Conservation (phyloP, 2,329 filamentous ascomycete species). For the Hypoxylon sp. region DNA sequence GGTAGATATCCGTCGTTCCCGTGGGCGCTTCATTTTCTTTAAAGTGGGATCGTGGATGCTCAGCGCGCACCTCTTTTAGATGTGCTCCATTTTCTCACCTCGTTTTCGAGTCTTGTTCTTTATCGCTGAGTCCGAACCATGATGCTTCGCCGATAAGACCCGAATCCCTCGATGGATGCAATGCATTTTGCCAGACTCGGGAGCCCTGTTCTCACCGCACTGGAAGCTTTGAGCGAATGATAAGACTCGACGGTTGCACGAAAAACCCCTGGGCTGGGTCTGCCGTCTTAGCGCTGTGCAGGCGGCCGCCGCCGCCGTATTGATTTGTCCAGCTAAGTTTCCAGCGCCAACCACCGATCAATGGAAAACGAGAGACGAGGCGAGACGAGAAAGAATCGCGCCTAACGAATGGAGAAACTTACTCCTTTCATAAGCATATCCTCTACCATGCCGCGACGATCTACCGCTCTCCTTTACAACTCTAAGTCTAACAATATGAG, state of each 20-base stretch:
- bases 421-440: not conserved
- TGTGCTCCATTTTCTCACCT: not conserved
- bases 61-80: slow-evolving; percentile 1
- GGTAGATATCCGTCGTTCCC: slow-evolving; percentile 16
- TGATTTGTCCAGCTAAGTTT: slow-evolving; percentile 4
- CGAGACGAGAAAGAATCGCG: slow-evolving; percentile 4
- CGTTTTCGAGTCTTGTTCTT: not conserved
- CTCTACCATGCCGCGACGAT: not conserved
- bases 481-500: not conserved
- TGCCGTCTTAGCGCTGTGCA: slow-evolving; percentile 18
- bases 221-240: slow-evolving; percentile 25
- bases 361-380: slow-evolving; percentile 2
- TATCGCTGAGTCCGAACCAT: not conserved
- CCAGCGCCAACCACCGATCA: slow-evolving; percentile 20
- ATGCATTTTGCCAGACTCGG: slow-evolving; percentile 7
- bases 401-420: not conserved
- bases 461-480: not conserved
- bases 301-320: slow-evolving; percentile 35
- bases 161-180: slow-evolving; percentile 1
- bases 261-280: slow-evolving; percentile 24
- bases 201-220: not conserved
- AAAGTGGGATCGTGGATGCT: slow-evolving; percentile 13
- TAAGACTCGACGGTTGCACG: slow-evolving; percentile 12
- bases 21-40: slow-evolving; percentile 23
- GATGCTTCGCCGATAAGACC: slow-evolving; percentile 15